Percentiles rank a stretch among this genome's conserved stretches.
These are phyloP conservation scores for Kalmanozyma brasiliensis DNA, from an alignment of 1,284 basidiomycete species.

Conservation along the genomic window DNA sequence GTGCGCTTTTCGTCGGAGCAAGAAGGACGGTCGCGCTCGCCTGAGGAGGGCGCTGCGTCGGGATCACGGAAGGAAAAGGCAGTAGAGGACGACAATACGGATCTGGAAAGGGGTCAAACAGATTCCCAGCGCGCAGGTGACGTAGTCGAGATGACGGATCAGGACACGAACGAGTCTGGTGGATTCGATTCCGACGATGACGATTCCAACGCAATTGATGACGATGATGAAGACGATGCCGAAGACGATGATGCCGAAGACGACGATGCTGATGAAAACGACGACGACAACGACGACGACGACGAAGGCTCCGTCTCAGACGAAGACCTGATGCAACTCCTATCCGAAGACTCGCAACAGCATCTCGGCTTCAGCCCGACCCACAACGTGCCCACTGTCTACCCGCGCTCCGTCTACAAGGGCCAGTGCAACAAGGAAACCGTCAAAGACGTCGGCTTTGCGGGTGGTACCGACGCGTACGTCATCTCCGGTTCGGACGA, in stretches of 20 bases:
- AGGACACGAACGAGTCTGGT: background rate
- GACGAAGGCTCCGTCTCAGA: constrained; percentile 12
- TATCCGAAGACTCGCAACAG: constrained; percentile 1
- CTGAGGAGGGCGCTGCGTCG: background rate
- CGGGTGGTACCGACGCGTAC: constrained; percentile 80
- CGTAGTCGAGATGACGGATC: background rate
- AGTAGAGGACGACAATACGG: background rate
- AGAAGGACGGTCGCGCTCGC: constrained; percentile 9
- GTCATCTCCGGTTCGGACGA: constrained; percentile 90
- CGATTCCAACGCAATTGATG: background rate
- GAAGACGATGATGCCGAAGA: constrained; percentile 2
- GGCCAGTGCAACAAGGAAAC: constrained; percentile 87
- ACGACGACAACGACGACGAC: constrained; percentile 7
- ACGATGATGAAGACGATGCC: background rate
- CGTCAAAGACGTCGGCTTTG: constrained; percentile 90
- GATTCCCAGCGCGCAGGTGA: background rate
- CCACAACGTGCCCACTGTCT: constrained; percentile 71
- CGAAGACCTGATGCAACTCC: constrained; percentile 12
- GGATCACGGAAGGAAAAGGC: background rate
- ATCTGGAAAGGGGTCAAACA: constrained; percentile 1
- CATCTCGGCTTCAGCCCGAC: background rate
- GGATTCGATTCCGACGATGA: background rate
- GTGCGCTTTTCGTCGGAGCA: constrained; percentile 8
- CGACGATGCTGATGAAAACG: background rate
- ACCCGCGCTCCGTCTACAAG: constrained; percentile 76